Evolutionary conservation across 176 grass and related monocot genomes (phyloP), one percentile per base, ranked within the genome.

Genomic region (Carex pumila): DNA sequence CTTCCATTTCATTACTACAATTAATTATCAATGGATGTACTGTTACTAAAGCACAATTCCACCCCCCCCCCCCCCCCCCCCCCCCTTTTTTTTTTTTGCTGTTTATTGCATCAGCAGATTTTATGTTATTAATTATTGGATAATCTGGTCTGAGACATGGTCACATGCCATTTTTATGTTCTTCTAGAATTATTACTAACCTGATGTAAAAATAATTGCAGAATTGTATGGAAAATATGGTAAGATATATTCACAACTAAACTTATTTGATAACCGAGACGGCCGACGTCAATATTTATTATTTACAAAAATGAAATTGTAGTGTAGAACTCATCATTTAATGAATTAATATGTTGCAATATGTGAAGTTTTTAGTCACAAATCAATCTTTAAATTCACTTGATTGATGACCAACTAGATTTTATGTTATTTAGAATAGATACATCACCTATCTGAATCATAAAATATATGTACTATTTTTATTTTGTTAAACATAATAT

Each of bases 1-100:
- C 80, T 50, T 82, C 60, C 80, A 82, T 64, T 12, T 66, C 58
- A 82, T 82, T 62, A 80, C 2, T 15, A 52, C 17, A 21, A 45
- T 50, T 79, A 79, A 57, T 57, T 79, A 79, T 56, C 29, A 79
- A 55, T 9, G 43, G 43, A 45, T 45, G 43, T 45, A 45, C 39
- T 55, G 50, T 62, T 15, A 41, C 22, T 73, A 25, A 62, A 62
- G 30, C 21, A 5, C 60, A 29, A 65, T 64, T 82, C 65, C 34
- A 30, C 53, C 30, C 13, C 32, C 32, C 32, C 25, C 25, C 25
- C 25, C 25, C 25, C 67, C 5, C 5, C 39, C 39, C 6, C 0
- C 6, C 25, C 25, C 25, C 25, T 0, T 25, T 25, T 25, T 25
- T 25, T 52, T 50, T 68, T 32, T 52, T 29, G 71, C 18, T 74